These are phyloP conservation scores for Polytrichum commune DNA, from an alignment of 225 moss, liverwort and hornwort genomes.

Conservation along the genomic window DNA sequence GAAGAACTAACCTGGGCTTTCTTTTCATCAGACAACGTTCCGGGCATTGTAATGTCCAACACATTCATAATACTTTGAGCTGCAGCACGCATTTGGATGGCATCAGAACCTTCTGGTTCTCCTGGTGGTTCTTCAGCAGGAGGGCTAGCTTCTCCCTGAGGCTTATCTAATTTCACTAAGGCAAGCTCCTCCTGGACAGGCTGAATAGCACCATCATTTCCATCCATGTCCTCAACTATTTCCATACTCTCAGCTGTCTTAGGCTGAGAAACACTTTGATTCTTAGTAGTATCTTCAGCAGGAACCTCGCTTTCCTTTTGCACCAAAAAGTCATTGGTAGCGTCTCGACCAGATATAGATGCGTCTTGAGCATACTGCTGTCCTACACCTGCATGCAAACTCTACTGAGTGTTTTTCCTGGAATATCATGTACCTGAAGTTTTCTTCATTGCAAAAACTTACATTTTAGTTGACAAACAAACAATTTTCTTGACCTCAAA, in stretches of 20 bases:
- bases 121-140: constrained; percentile 5
- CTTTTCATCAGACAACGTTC: constrained; percentile 61
- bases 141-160: background rate
- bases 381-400: background rate
- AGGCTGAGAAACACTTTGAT: background rate
- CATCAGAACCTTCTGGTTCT: constrained; percentile 33
- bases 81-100: constrained; percentile 54
- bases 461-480: no score
- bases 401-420: background rate
- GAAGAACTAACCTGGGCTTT: constrained; percentile 59
- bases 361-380: constrained; percentile 3
- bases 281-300: background rate
- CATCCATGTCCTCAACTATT: constrained; percentile 9
- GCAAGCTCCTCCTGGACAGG: no score
- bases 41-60: constrained; percentile 94
- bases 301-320: background rate
- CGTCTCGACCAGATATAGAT: background rate
- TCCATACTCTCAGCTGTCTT: constrained; percentile 11
- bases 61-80: constrained; percentile 95
- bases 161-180: no score
- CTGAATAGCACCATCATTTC: constrained; percentile 1
- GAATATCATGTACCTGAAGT: no score
- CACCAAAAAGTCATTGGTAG: background rate
- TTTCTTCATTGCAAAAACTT: background rate
- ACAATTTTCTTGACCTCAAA: no score